These are phyloP conservation scores for Neoarthrinium moseri DNA, from an alignment of 2,329 filamentous ascomycete genomes.

Conservation along the genomic window DNA sequence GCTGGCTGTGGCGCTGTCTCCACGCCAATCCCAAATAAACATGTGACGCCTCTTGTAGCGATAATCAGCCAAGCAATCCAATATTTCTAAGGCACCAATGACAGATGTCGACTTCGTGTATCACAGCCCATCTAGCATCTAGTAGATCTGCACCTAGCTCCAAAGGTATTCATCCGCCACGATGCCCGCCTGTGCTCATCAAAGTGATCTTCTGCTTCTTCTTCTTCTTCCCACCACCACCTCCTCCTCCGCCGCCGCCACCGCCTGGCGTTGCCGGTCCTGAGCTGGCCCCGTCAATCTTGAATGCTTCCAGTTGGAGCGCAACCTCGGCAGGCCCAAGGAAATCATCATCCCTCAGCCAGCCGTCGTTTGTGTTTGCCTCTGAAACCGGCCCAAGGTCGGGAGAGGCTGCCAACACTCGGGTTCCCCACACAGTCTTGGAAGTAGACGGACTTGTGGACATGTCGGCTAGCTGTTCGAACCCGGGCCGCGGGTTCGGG, in stretches of 20 bases:
- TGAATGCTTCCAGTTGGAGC: conserved; percentile 56
- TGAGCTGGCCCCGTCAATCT: conserved; percentile 30
- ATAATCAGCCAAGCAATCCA: too few species aligned
- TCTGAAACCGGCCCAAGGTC: conserved; percentile 42
- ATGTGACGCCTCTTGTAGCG: neutral
- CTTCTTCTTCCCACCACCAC: conserved; percentile 58
- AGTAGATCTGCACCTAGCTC: too few species aligned
- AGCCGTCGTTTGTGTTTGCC: conserved; percentile 68
- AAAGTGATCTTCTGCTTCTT: conserved; percentile 72
- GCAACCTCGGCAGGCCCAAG: conserved; percentile 60
- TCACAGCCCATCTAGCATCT: too few species aligned
- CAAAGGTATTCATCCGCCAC: conserved; percentile 22
- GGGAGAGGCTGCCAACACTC: conserved; percentile 61
- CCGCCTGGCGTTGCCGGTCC: conserved; percentile 18
- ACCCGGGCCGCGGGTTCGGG: conserved; percentile 58
- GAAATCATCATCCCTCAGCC: conserved; percentile 80
- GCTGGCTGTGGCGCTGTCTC: too few species aligned
- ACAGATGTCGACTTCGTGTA: too few species aligned
- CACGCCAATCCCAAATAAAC: too few species aligned
- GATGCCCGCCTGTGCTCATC: conserved; percentile 64
- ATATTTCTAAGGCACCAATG: too few species aligned
- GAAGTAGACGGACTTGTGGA: conserved; percentile 76
- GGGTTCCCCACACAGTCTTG: conserved; percentile 92
- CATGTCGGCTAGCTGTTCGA: conserved; percentile 69
- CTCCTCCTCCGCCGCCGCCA: conserved; percentile 22